Conservation (phyloP, 148 eudicot species). For the Rhododendron kiyosumense region DNA sequence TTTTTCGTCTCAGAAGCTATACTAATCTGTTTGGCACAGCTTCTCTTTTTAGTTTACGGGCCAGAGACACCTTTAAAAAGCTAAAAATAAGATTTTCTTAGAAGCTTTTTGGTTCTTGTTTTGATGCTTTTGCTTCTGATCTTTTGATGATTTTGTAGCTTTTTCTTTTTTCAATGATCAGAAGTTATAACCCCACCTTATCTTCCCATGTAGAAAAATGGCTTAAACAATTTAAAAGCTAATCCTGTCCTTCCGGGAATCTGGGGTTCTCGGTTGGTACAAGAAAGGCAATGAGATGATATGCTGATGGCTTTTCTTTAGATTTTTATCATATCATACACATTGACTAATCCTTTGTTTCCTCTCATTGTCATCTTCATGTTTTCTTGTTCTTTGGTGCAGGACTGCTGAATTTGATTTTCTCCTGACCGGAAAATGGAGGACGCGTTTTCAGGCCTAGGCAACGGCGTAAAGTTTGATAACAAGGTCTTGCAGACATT, state of each 20-base stretch:
- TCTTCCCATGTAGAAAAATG: slow-evolving; percentile 25
- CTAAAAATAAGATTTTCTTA: background rate
- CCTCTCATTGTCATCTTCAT: background rate
- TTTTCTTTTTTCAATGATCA: background rate
- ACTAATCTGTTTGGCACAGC: background rate
- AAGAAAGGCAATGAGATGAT: slow-evolving; percentile 19
- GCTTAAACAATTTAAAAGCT: slow-evolving; percentile 24
- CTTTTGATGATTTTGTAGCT: background rate
- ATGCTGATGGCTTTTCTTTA: slow-evolving; percentile 16
- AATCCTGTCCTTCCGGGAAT: slow-evolving; percentile 25
- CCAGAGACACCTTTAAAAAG: background rate
- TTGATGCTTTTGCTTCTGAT: background rate
- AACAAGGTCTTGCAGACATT: slow-evolving; percentile 57
- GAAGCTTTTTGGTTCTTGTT: background rate
- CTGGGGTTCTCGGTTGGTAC: slow-evolving; percentile 13
- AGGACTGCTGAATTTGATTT: background rate
- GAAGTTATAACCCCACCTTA: slow-evolving; percentile 17
- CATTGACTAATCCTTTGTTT: background rate
- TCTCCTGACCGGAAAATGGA: slow-evolving; percentile 31
- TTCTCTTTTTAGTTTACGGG: background rate
- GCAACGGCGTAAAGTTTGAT: slow-evolving; percentile 50
- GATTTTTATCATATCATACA: background rate
- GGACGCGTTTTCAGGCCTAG: slow-evolving; percentile 59
- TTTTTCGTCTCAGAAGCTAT: background rate
- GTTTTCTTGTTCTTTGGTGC: background rate